These are phyloP conservation scores for Neostapfia colusana DNA, from an alignment of 176 grass and related monocot genomes.

Conservation along the genomic window DNA sequence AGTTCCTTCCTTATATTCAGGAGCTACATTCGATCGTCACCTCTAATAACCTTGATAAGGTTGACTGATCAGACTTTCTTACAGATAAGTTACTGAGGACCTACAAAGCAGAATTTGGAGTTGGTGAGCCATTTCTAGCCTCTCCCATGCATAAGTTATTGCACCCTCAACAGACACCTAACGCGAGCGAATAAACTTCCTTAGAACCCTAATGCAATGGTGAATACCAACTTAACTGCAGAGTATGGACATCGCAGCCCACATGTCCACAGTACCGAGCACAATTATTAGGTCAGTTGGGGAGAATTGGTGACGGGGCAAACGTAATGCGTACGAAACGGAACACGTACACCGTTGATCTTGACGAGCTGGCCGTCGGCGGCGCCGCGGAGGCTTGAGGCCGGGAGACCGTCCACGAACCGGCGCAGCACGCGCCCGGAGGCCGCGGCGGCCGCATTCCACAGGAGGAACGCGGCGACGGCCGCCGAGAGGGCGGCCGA, in stretches of 20 bases:
- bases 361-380: constrained; percentile 87
- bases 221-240: background rate
- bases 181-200: background rate
- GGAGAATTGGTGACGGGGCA: background rate
- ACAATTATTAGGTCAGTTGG: background rate
- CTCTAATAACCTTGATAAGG: background rate
- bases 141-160: constrained; percentile 2
- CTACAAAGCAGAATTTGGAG: background rate
- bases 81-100: background rate
- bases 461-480: constrained; percentile 59
- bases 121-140: background rate
- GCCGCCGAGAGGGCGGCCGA: constrained; percentile 50
- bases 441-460: constrained; percentile 67
- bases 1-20: background rate
- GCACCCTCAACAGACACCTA: background rate
- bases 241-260: background rate
- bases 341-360: constrained; percentile 65
- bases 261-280: background rate
- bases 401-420: constrained; percentile 61
- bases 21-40: background rate
- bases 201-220: constrained; percentile 9
- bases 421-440: constrained; percentile 51
- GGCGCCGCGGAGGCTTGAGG: constrained; percentile 65
- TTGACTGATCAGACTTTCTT: background rate
- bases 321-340: background rate